These are phyloP conservation scores for Fusarium cicatricum DNA, from an alignment of 2,329 filamentous ascomycete genomes.

Conservation along the genomic window DNA sequence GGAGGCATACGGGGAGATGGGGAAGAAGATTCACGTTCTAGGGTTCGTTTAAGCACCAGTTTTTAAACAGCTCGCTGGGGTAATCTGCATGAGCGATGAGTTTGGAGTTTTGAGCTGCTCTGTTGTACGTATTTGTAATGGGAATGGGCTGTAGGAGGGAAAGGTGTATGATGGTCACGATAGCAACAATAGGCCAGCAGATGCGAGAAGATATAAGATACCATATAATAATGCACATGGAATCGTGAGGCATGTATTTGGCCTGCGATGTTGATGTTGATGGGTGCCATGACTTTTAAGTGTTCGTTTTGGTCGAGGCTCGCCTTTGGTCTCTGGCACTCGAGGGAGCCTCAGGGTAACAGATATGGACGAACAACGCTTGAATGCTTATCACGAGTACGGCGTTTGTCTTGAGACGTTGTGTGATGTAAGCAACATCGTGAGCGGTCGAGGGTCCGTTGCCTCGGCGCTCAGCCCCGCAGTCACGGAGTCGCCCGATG, in stretches of 20 bases:
- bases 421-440: slow-evolving; percentile 12
- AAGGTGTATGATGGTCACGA: slow-evolving; percentile 36
- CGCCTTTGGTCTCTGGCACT: too few relatives aligned
- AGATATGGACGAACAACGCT: too few relatives aligned
- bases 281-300: background rate
- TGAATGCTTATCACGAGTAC: background rate
- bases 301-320: too few relatives aligned
- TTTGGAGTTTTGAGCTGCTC: slow-evolving; percentile 39
- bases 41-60: slow-evolving; percentile 30
- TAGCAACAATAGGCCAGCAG: slow-evolving; percentile 29
- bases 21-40: slow-evolving; percentile 12
- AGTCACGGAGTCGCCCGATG: slow-evolving; percentile 35
- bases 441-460: slow-evolving; percentile 7
- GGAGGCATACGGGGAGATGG: slow-evolving; percentile 12
- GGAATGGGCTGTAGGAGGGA: slow-evolving; percentile 14
- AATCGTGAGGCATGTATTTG: background rate
- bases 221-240: slow-evolving; percentile 32
- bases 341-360: too few relatives aligned
- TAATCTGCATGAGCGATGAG: slow-evolving; percentile 37
- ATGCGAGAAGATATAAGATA: slow-evolving; percentile 32
- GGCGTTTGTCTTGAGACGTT: background rate
- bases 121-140: slow-evolving; percentile 33
- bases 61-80: slow-evolving; percentile 26
- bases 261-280: background rate
- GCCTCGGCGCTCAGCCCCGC: slow-evolving; percentile 38